Base-by-base conservation (phyloP, 441 rosid genomes). In the Syzygium malaccense region DNA sequence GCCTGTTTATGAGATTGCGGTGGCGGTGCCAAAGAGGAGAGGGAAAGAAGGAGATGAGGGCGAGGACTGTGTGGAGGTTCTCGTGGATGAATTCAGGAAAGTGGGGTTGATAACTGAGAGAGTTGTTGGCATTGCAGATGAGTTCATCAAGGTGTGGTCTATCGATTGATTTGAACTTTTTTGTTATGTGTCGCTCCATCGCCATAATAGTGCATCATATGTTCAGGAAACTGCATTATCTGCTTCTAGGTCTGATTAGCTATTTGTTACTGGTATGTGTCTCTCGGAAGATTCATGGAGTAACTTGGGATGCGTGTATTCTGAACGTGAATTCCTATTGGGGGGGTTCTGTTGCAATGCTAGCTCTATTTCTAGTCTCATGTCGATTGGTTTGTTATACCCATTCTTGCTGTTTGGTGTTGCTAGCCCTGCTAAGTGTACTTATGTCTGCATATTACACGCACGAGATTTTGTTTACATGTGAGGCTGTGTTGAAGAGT, bases 71-170 rank as follows among this genome's bases (percentile, higher is more conserved):
- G 91, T 95, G 90, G 97, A 98, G 87, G 93, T 94, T 92, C 95
- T 98, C 89, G 93, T 93, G 57, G 91, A 90, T 87, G 97, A 95
- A 86, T 93, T 96, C 37, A 91, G 88, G 90, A 93, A 93, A 89
- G 94, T 57, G 86, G 99, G 99, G 84, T 89, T 98, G 90, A 87
- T 92, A 30, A 93, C 93, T 85, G 96, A 94, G 71, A 93, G 93
- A 87, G 96, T 94, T 91, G 78, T 87, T 87, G 99, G 99, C 92
- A 91, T 98, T 53, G 90, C 97, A 45, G 91, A 96, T 91, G 99
- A 94, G 89, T 98, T 96, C 92, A 91, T 96, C 86, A 95, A 95
- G 96, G 99, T 96, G 86, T 64, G 89, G 87, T 75, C 54, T 87
- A 20, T 85, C 58, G 51, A 6, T 28, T 32, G 45, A 68, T 32